Conservation (phyloP, 768 basidiomycete genomes). For the Gautieria morchelliformis region DNA sequence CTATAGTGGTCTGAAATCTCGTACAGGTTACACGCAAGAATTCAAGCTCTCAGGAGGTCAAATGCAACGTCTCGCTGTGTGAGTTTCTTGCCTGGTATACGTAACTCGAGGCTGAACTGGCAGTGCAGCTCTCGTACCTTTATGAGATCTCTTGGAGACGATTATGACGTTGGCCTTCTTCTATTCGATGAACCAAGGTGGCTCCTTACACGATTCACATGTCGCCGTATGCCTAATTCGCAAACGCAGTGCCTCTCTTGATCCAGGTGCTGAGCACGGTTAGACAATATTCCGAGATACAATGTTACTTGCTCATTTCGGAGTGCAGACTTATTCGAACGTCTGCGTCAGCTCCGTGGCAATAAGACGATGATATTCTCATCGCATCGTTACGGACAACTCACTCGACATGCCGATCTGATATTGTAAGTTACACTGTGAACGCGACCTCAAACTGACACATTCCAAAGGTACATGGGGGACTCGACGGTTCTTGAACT, state of each 20-base stretch:
- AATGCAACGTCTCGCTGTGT: conserved; percentile 69
- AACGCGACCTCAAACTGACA: conserved; percentile 40
- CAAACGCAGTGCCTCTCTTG: conserved; percentile 46
- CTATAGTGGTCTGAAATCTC: conserved; percentile 26
- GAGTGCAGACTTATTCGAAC: conserved; percentile 50
- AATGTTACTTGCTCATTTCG: background rate
- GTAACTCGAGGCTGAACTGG: background rate
- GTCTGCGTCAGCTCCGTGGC: conserved; percentile 54
- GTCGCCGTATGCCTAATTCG: too few species aligned
- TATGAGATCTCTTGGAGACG: background rate
- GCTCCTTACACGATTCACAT: background rate
- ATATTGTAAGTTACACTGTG: conserved; percentile 39
- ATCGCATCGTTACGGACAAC: conserved; percentile 39
- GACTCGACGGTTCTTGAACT: conserved; percentile 47
- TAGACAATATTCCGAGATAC: conserved; percentile 4
- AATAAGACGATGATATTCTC: conserved; percentile 81
- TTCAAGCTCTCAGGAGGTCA: conserved; percentile 58
- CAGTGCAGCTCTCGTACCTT: conserved; percentile 58
- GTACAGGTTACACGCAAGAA: conserved; percentile 24
- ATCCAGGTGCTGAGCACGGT: conserved; percentile 71
- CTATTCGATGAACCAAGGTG: conserved; percentile 37
- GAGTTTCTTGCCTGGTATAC: conserved; percentile 15
- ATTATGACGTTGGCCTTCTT: conserved; percentile 1
- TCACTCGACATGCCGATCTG: background rate
- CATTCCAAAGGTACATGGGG: conserved; percentile 50